Conservation (phyloP, 495 filamentous ascomycete species). For the Aspergillus sclerotioniger region DNA sequence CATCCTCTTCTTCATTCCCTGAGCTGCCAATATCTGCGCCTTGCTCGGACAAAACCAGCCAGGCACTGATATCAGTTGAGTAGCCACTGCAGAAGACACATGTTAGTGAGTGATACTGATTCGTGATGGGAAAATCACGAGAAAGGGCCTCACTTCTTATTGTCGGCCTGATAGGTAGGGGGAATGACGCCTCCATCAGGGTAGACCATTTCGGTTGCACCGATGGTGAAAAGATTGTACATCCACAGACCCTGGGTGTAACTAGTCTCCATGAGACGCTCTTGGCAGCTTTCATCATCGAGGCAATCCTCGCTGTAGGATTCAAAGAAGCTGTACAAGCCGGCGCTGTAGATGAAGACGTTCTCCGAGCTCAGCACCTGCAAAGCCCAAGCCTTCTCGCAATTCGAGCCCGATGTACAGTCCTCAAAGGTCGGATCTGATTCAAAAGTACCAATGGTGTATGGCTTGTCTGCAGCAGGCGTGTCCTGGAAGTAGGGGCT, state of each 20-base stretch:
- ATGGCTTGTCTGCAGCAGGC: constrained; percentile 68
- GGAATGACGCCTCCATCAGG: neutral
- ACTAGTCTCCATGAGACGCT: constrained; percentile 5
- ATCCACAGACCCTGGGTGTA: constrained; percentile 6
- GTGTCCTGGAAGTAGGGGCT: constrained; percentile 92
- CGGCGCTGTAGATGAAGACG: constrained; percentile 71
- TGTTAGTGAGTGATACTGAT: too few relatives aligned
- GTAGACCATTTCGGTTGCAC: neutral
- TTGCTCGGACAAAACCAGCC: too few relatives aligned
- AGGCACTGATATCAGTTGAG: too few relatives aligned
- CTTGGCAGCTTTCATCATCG: constrained; percentile 70
- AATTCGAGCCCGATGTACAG: constrained; percentile 54
- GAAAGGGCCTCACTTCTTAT: too few relatives aligned
- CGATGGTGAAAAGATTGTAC: constrained; percentile 11
- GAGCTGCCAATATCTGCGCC: too few relatives aligned
- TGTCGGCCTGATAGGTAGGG: too few relatives aligned
- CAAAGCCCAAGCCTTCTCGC: constrained; percentile 81
- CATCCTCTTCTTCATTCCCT: too few relatives aligned
- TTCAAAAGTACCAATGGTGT: constrained; percentile 59
- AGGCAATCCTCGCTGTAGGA: constrained; percentile 82
- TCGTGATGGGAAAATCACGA: too few relatives aligned
- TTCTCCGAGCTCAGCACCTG: constrained; percentile 70
- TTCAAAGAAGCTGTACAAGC: constrained; percentile 84
- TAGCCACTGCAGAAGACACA: too few relatives aligned
- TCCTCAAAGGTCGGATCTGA: constrained; percentile 72